Evolutionary conservation across 495 filamentous ascomycete species (phyloP).

Genomic region (Astrothelium subdiscretum): DNA sequence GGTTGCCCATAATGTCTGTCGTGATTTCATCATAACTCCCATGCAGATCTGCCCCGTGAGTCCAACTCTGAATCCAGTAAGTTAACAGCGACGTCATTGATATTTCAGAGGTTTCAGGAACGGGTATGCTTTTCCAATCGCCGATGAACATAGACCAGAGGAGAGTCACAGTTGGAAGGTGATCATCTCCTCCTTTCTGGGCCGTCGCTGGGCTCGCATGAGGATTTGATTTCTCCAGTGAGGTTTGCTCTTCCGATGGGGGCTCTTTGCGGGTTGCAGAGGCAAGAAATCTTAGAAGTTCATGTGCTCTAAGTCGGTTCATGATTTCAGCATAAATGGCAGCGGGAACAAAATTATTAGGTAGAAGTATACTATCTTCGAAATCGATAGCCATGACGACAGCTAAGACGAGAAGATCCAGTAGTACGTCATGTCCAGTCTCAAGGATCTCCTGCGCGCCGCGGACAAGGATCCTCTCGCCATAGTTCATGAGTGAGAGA

Average conservation of each 20-base stretch:
- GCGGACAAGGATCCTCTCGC: slow-evolving; percentile 57
- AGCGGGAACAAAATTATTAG: slow-evolving; percentile 50
- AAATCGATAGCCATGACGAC: slow-evolving; percentile 72
- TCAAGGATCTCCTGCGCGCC: slow-evolving; percentile 68
- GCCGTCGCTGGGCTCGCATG: neutral
- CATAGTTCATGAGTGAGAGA: slow-evolving; percentile 41
- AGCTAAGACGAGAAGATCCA: slow-evolving; percentile 71
- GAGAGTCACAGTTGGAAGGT: slow-evolving; percentile 10
- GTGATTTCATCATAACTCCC: slow-evolving; percentile 31
- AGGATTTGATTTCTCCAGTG: neutral
- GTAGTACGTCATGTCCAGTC: slow-evolving; percentile 54
- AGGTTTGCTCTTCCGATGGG: neutral
- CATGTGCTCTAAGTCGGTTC: slow-evolving; percentile 55
- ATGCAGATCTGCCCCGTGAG: slow-evolving; percentile 8
- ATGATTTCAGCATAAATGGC: slow-evolving; percentile 57
- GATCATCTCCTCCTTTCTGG: neutral
- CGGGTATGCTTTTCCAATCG: slow-evolving; percentile 15
- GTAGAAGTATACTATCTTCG: slow-evolving; percentile 52
- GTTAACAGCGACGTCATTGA: slow-evolving; percentile 20
- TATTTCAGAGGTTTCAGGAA: neutral
- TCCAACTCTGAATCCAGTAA: slow-evolving; percentile 26
- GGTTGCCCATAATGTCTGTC: slow-evolving; percentile 41
- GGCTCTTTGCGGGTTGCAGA: slow-evolving; percentile 31
- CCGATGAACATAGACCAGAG: slow-evolving; percentile 21
- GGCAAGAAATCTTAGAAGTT: slow-evolving; percentile 72